A percentile compares a stretch with the other conserved stretches of the same genome.
phyloP scores from a whole-genome alignment of 139 green algal genomes.

The Micractinium conductrix region DNA sequence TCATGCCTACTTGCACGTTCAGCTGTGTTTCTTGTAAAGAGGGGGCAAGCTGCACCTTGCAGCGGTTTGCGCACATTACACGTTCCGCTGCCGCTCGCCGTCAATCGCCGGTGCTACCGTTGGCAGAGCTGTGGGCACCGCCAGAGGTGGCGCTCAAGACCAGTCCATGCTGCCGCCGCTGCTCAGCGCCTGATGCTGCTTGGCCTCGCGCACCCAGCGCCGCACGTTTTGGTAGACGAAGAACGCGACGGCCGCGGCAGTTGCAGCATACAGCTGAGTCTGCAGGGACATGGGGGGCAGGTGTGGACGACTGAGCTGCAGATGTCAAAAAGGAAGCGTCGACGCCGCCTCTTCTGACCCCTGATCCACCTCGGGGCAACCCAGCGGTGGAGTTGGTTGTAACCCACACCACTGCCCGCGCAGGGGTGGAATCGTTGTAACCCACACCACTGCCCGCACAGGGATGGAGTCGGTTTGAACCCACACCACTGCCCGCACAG shows the following conservation, averaged over 20 bases:
- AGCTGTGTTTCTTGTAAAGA: no score
- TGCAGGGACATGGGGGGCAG: background rate
- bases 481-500: background rate
- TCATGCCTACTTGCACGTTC: no score
- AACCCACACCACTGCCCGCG: background rate
- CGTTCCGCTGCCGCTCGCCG: no score
- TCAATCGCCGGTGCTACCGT: no score
- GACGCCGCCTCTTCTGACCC: no score
- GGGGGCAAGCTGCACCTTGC: no score
- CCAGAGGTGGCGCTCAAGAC: no score
- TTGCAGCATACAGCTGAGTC: slow-evolving; percentile 7
- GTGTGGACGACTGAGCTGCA: no score
- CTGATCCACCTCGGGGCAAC: no score
- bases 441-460: background rate
- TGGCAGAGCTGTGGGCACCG: no score
- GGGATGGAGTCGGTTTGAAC: background rate
- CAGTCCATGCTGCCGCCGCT: slow-evolving; percentile 3
- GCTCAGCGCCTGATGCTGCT: background rate
- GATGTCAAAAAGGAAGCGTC: no score
- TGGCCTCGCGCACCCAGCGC: slow-evolving; percentile 12
- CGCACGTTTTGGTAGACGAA: slow-evolving; percentile 40
- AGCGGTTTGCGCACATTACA: no score
- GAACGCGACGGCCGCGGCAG: slow-evolving; percentile 5
- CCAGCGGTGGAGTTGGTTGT: background rate
- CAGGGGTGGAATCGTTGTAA: background rate